These are phyloP conservation scores for Aspergillus sclerotioniger DNA, from an alignment of 495 filamentous ascomycete genomes.

Conservation along the genomic window DNA sequence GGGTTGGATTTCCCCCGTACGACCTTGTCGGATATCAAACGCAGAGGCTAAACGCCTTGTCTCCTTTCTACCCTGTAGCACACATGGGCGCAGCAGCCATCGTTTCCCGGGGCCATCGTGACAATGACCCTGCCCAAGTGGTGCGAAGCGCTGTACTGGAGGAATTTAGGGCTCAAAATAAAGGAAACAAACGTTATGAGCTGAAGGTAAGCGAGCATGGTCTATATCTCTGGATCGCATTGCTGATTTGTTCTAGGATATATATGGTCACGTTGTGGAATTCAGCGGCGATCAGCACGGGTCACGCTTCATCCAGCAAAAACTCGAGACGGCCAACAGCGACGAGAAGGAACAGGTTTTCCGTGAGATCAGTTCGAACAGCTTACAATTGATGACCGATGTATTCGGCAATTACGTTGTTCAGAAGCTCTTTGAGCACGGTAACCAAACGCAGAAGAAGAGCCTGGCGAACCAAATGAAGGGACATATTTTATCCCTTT, in stretches of 20 bases:
- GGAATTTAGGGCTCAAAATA: conserved; percentile 74
- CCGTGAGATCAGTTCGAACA: conserved; percentile 77
- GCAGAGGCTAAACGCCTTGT: conserved; percentile 35
- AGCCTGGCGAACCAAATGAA: conserved; percentile 83
- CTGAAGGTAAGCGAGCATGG: conserved; percentile 59
- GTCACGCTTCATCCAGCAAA: conserved; percentile 93
- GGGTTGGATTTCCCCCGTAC: conserved; percentile 41
- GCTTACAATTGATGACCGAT: conserved; percentile 88
- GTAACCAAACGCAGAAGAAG: conserved; percentile 91
- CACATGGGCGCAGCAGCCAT: conserved; percentile 31
- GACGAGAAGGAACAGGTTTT: conserved; percentile 97
- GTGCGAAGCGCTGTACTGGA: conserved; percentile 71
- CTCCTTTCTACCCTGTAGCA: conserved; percentile 33
- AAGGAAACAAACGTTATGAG: conserved; percentile 77
- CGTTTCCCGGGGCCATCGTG: conserved; percentile 54
- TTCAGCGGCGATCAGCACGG: conserved; percentile 96
- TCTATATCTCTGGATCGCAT: not conserved
- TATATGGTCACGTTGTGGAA: conserved; percentile 86
- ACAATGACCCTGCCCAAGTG: conserved; percentile 63
- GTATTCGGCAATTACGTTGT: conserved; percentile 99
- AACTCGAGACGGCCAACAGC: conserved; percentile 90
- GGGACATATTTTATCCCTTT: conserved; percentile 73
- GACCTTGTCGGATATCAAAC: conserved; percentile 36
- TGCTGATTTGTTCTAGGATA: conserved; percentile 56
- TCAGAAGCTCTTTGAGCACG: conserved; percentile 96